phyloP scores from a whole-genome alignment of 2,329 filamentous ascomycete species.

The Dactylellina parvicollis region DNA sequence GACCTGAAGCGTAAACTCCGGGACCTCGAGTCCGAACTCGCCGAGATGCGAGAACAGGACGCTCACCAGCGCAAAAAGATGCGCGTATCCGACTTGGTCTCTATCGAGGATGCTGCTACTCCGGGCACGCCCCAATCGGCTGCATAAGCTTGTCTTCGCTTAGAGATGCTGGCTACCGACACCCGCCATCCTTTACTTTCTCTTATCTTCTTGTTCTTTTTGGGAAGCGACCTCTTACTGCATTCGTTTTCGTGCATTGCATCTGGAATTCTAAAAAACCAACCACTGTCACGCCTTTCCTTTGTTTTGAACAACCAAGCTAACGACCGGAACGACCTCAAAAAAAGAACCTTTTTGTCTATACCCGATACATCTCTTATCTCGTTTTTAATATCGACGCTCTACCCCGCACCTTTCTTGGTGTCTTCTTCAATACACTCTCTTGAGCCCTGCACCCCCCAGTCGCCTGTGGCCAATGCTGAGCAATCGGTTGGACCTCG shows the following conservation, averaged over 20 bases:
- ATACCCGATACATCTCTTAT: slow-evolving; percentile 53
- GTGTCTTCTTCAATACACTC: slow-evolving; percentile 31
- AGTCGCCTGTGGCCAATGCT: not conserved
- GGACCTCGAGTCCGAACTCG: slow-evolving; percentile 72
- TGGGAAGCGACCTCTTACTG: slow-evolving; percentile 41
- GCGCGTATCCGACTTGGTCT: slow-evolving; percentile 57
- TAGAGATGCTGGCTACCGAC: slow-evolving; percentile 25
- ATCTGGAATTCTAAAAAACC: slow-evolving; percentile 11
- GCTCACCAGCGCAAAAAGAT: slow-evolving; percentile 57
- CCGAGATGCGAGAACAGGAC: slow-evolving; percentile 58
- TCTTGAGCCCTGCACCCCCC: slow-evolving; percentile 4
- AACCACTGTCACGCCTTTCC: slow-evolving; percentile 44
- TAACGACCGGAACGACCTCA: slow-evolving; percentile 53
- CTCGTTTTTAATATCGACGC: slow-evolving; percentile 53
- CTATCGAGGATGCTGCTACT: slow-evolving; percentile 51
- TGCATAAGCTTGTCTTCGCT: slow-evolving; percentile 45
- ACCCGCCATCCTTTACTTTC: slow-evolving; percentile 6
- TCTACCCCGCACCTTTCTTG: slow-evolving; percentile 23
- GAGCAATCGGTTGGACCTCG: slow-evolving; percentile 10
- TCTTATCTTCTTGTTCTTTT: slow-evolving; percentile 31
- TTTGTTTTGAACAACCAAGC: slow-evolving; percentile 42
- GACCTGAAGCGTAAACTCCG: slow-evolving; percentile 83
- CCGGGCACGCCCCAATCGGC: slow-evolving; percentile 50
- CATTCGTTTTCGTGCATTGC: slow-evolving; percentile 43
- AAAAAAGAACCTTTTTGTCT: slow-evolving; percentile 47